Conservation (phyloP, 2,329 filamentous ascomycete species). For the Teratosphaeria destructans region DNA sequence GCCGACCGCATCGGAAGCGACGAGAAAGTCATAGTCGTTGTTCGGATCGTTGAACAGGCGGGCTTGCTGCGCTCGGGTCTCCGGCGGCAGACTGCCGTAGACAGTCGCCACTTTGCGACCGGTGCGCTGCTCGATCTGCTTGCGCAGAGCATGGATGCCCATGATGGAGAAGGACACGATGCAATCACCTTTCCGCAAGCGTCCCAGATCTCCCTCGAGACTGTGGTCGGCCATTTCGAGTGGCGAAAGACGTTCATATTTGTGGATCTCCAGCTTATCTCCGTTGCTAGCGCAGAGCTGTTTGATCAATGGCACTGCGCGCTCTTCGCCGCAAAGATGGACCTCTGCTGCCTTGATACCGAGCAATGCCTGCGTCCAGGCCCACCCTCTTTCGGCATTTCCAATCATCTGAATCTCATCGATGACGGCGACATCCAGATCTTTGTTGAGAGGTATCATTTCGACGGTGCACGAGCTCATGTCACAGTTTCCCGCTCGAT, state of each 20-base stretch:
- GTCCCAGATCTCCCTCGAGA: constrained; percentile 52
- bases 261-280: constrained; percentile 71
- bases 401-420: constrained; percentile 99
- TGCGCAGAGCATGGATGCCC: constrained; percentile 69
- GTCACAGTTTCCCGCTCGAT: constrained; percentile 28
- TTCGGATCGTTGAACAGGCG: constrained; percentile 87
- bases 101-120: constrained; percentile 80
- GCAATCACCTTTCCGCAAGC: constrained; percentile 79
- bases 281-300: constrained; percentile 69
- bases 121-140: constrained; percentile 63
- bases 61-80: constrained; percentile 85
- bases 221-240: constrained; percentile 56
- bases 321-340: constrained; percentile 84
- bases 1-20: constrained; percentile 90
- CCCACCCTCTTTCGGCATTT: constrained; percentile 70
- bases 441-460: constrained; percentile 57
- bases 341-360: constrained; percentile 81
- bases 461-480: constrained; percentile 89
- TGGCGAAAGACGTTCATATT: constrained; percentile 73
- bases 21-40: constrained; percentile 90
- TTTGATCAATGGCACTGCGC: constrained; percentile 68
- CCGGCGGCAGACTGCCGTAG: constrained; percentile 83
- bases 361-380: constrained; percentile 85
- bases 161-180: constrained; percentile 79
- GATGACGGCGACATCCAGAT: constrained; percentile 82